Conservation (phyloP, 768 basidiomycete genomes). For the Cystobasidium ongulense region DNA sequence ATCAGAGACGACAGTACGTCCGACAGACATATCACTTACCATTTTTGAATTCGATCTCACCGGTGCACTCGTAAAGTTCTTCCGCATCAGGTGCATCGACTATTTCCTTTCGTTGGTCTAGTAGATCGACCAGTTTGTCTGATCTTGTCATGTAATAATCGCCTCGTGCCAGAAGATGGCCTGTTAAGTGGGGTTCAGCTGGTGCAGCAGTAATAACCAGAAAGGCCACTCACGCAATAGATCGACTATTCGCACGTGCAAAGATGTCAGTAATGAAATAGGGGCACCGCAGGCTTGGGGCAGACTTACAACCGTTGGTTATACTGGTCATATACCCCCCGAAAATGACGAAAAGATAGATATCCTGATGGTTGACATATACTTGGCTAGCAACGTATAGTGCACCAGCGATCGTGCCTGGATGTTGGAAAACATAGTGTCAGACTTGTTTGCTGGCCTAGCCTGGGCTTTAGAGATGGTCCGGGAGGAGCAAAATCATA, state of each 20-base stretch:
- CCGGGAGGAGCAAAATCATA: too few relatives aligned
- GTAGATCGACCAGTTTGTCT: slow-evolving; percentile 13
- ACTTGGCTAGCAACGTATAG: slow-evolving; percentile 68
- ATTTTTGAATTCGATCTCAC: slow-evolving; percentile 49
- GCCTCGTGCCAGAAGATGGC: slow-evolving; percentile 58
- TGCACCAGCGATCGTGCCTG: slow-evolving; percentile 70
- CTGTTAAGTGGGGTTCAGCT: too few relatives aligned
- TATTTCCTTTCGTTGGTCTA: slow-evolving; percentile 10
- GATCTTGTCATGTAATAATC: not conserved
- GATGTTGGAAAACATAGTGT: too few relatives aligned
- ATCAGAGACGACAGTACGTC: not conserved
- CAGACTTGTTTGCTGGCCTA: too few relatives aligned
- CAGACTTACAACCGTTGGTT: not conserved
- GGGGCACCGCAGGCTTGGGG: too few relatives aligned
- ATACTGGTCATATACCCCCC: not conserved
- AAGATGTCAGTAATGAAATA: too few relatives aligned
- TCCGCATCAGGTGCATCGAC: slow-evolving; percentile 4
- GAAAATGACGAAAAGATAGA: slow-evolving; percentile 32
- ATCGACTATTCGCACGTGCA: too few relatives aligned
- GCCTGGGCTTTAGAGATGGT: too few relatives aligned
- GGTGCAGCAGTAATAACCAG: too few relatives aligned
- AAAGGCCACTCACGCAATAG: too few relatives aligned
- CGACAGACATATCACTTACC: slow-evolving; percentile 41
- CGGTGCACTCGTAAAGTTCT: slow-evolving; percentile 3
- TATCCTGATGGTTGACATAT: slow-evolving; percentile 48